A percentile compares a stretch with the other conserved stretches of the same genome.
These are phyloP conservation scores for Bassia scoparia DNA, from an alignment of 148 eudicot species.

Conservation along the genomic window DNA sequence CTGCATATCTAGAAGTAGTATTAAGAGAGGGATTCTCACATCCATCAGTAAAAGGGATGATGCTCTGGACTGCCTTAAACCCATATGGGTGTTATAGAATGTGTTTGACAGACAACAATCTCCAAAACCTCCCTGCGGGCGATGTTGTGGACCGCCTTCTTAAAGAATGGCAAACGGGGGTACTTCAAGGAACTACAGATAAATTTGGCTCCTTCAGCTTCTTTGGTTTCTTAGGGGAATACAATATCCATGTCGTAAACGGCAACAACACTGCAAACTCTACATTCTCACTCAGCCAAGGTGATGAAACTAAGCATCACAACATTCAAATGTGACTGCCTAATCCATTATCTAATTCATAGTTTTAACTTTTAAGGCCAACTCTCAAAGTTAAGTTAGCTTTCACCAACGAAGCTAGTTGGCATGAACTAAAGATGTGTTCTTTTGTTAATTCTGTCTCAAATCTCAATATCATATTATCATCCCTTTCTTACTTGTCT, in stretches of 20 bases:
- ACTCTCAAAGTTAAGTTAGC: too few relatives aligned
- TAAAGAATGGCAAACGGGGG: constrained; percentile 64
- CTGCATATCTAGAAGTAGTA: constrained; percentile 53
- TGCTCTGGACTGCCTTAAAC: constrained; percentile 69
- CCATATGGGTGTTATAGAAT: constrained; percentile 68
- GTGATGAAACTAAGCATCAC: constrained; percentile 61
- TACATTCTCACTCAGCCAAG: constrained; percentile 45
- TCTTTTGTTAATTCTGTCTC: too few relatives aligned
- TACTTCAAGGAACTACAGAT: constrained; percentile 43
- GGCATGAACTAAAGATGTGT: too few relatives aligned
- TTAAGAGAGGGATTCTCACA: constrained; percentile 75
- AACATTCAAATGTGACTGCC: constrained; percentile 45
- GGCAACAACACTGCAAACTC: constrained; percentile 37
- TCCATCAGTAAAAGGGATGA: constrained; percentile 60
- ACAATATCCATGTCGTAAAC: constrained; percentile 36
- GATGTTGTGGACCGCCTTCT: constrained; percentile 62
- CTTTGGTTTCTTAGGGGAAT: constrained; percentile 66
- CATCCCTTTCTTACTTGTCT: too few relatives aligned
- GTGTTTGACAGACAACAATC: constrained; percentile 70
- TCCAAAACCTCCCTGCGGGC: constrained; percentile 69
- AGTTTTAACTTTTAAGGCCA: too few relatives aligned
- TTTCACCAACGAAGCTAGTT: too few relatives aligned
- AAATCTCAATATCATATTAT: too few relatives aligned
- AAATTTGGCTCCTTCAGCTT: constrained; percentile 61
- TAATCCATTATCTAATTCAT: too few relatives aligned